phyloP scores from a whole-genome alignment of 2,329 filamentous ascomycete genomes.

The Cladophialophora exuberans region DNA sequence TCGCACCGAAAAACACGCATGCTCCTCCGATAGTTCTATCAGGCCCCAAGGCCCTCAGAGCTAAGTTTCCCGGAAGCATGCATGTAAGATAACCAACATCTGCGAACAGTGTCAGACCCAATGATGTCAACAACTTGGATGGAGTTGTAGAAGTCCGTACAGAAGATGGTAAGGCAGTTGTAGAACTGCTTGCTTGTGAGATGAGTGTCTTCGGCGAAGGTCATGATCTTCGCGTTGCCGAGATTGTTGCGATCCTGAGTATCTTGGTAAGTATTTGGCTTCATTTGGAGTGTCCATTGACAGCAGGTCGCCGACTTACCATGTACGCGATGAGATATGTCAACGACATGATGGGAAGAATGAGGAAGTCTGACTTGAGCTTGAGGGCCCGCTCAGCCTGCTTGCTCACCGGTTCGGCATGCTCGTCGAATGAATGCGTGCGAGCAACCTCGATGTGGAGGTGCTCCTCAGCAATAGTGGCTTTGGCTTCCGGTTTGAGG shows the following conservation, averaged over 20 bases:
- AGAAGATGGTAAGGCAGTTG: slow-evolving; percentile 4
- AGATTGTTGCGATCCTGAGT: slow-evolving; percentile 11
- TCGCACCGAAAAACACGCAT: background rate
- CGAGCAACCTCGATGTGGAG: background rate
- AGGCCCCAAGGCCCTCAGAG: background rate
- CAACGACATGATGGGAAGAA: slow-evolving; percentile 5
- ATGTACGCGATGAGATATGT: background rate
- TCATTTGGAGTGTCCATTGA: background rate
- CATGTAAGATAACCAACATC: slow-evolving; percentile 9
- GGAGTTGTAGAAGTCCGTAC: background rate
- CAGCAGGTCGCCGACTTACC: background rate
- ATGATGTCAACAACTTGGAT: background rate
- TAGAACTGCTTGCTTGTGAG: slow-evolving; percentile 7
- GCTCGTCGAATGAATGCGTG: background rate
- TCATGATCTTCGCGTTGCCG: slow-evolving; percentile 8
- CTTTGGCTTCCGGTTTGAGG: background rate
- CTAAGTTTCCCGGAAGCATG: slow-evolving; percentile 4
- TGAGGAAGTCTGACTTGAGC: background rate
- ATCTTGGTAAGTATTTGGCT: background rate
- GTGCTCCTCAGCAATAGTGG: background rate
- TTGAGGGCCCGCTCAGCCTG: background rate
- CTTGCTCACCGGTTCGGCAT: background rate
- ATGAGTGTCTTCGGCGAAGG: slow-evolving; percentile 1
- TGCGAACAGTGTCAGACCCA: background rate
- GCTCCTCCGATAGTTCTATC: background rate